phyloP scores from a whole-genome alignment of 225 moss, liverwort and hornwort genomes.

The Antitrichia curtipendula region DNA sequence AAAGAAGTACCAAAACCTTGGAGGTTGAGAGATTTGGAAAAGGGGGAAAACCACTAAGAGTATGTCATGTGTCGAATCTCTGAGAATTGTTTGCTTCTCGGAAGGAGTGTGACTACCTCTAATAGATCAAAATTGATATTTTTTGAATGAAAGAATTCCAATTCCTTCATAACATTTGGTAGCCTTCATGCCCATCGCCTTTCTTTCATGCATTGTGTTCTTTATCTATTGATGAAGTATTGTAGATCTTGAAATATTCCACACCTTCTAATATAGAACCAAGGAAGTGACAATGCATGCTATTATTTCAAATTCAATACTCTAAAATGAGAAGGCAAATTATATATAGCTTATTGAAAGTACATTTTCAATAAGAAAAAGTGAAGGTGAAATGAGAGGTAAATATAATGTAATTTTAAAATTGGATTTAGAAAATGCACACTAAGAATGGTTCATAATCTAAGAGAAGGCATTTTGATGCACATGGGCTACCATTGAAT shows the following conservation, averaged over 20 bases:
- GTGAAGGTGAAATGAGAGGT: rapidly evolving
- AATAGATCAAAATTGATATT: background rate
- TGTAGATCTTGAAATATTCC: background rate
- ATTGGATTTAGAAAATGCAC: background rate
- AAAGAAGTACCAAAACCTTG: too few relatives aligned
- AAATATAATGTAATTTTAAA: background rate
- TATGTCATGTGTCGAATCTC: too few relatives aligned
- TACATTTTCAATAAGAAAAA: background rate
- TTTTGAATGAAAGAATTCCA: background rate
- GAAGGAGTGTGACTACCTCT: too few relatives aligned
- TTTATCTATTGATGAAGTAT: background rate
- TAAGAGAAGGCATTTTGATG: background rate
- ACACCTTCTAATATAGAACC: too few relatives aligned
- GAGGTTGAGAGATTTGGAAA: too few relatives aligned
- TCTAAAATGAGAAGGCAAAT: background rate
- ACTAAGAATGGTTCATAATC: background rate
- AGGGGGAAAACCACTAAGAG: too few relatives aligned
- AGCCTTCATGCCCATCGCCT: too few relatives aligned
- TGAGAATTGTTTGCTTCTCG: too few relatives aligned
- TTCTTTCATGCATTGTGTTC: too few relatives aligned
- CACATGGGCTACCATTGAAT: background rate
- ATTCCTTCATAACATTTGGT: background rate
- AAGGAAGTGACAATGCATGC: too few relatives aligned
- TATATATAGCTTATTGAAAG: background rate
- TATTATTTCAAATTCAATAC: background rate